Evolutionary conservation across 148 eudicot genomes (phyloP), one percentile per base, ranked within the genome.

Genomic region (Talinum fruticosum): DNA sequence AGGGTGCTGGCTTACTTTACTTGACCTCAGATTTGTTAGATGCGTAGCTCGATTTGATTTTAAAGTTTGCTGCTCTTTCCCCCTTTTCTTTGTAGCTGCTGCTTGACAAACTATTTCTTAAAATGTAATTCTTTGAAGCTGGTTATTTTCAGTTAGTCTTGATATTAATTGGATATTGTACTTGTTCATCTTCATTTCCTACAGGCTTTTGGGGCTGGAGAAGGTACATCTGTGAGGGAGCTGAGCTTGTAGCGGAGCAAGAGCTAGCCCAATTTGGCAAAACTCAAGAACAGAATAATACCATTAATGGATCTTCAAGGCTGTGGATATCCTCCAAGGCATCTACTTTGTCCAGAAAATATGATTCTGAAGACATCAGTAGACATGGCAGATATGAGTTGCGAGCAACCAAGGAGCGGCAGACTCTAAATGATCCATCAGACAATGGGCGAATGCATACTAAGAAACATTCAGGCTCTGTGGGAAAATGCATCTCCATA

Each of bases 281-380:
- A 83, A 76, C 66, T 80, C 76, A 54, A 73, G 85, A 85, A 35
- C 83, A 74, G 65, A 80, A 71, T 36, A 84, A 77, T 77, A 47
- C 59, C 82, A 80, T 69, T 71, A 77, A 86, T n/a, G 92, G 80
- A 85, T 80, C 77, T 45, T 79, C 84, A 59, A 80, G 78, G 74
- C 76, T 45, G 75, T 79, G 84, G 84, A 83, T 75, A 33, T 71
- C 84, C 73, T 80, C 85, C 24, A 89, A 83, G 73, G 70, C 85
- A 77, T 83, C 86, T 38, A 82, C 71, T 78, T 86, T 78, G 28
- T 72, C 71, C 18, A 87, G 84, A 83, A 90, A 82, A 69, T 79
- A 64, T 76, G 79, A 61, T 57, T 41, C 21, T 54, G 80, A 82
- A 83, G 79, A 38, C 59, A 82, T 69, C 28, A 79, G 53, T 34